Conservation (phyloP, 176 grass and related monocot genomes). For the Avena atlantica region DNA sequence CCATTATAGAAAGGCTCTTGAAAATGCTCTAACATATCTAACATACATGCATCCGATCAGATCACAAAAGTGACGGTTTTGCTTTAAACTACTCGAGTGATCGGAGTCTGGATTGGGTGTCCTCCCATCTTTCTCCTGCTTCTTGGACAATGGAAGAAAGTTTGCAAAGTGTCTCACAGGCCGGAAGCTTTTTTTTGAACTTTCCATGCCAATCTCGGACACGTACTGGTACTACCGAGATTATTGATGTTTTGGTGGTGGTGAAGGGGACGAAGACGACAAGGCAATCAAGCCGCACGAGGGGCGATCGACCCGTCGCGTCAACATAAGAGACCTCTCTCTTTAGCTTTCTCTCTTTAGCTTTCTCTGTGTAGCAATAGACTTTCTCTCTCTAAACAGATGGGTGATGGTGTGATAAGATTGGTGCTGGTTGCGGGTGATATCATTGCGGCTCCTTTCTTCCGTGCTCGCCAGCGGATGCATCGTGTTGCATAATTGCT, state of each 20-base stretch:
- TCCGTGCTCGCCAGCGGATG: neutral
- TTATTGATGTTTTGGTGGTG: neutral
- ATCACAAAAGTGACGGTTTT: too few relatives aligned
- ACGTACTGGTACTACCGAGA: neutral
- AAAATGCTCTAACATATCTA: too few relatives aligned
- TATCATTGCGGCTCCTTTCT: neutral
- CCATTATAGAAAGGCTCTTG: too few relatives aligned
- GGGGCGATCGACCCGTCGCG: neutral
- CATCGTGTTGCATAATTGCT: neutral
- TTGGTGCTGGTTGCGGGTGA: neutral
- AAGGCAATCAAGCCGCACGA: neutral
- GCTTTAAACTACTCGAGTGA: too few relatives aligned
- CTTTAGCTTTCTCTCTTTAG: neutral
- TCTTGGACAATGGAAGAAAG: too few relatives aligned
- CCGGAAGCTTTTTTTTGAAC: too few relatives aligned
- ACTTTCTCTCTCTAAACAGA: slow-evolving; percentile 1
- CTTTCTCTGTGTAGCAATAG: neutral
- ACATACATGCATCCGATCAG: too few relatives aligned
- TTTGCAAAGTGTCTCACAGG: too few relatives aligned
- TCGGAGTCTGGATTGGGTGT: too few relatives aligned
- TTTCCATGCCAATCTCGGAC: too few relatives aligned
- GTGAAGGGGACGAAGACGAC: neutral
- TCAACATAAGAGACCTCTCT: neutral
- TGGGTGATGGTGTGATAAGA: neutral
- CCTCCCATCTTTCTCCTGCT: too few relatives aligned